Conservation (phyloP, 208 protist species). For the Crithidia acanthocephali region DNA sequence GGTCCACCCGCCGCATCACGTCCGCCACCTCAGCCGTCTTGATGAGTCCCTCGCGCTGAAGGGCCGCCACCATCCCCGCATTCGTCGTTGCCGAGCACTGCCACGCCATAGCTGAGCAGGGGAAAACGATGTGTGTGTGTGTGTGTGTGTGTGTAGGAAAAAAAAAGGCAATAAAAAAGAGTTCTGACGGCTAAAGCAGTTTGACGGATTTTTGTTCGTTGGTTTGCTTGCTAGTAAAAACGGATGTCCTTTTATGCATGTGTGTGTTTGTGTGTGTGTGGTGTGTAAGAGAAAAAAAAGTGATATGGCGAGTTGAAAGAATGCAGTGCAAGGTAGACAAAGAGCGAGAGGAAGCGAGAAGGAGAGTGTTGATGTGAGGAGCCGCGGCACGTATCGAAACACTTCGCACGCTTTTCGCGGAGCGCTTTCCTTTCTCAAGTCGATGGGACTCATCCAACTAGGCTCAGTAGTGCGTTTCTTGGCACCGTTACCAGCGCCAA, state of each 20-base stretch:
- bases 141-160: background rate
- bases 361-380: too few relatives aligned
- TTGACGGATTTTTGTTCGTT: background rate
- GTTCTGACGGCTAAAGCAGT: too few relatives aligned
- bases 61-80: conserved; percentile 54
- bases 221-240: background rate
- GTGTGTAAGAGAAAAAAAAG: conserved; percentile 1
- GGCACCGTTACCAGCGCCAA: too few relatives aligned
- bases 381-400: too few relatives aligned
- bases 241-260: background rate
- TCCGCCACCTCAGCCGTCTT: conserved; percentile 52
- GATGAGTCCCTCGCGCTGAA: conserved; percentile 57
- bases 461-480: too few relatives aligned
- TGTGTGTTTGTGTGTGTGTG: too few relatives aligned
- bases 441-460: too few relatives aligned
- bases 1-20: conserved; percentile 79
- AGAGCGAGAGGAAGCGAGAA: too few relatives aligned
- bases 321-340: too few relatives aligned
- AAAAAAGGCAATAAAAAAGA: conserved; percentile 13
- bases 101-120: conserved; percentile 72
- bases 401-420: too few relatives aligned
- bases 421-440: too few relatives aligned
- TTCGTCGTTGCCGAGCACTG: conserved; percentile 77
- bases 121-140: background rate
- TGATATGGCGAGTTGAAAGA: background rate